phyloP scores from a whole-genome alignment of 495 filamentous ascomycete genomes.

The Xylaria curta region DNA sequence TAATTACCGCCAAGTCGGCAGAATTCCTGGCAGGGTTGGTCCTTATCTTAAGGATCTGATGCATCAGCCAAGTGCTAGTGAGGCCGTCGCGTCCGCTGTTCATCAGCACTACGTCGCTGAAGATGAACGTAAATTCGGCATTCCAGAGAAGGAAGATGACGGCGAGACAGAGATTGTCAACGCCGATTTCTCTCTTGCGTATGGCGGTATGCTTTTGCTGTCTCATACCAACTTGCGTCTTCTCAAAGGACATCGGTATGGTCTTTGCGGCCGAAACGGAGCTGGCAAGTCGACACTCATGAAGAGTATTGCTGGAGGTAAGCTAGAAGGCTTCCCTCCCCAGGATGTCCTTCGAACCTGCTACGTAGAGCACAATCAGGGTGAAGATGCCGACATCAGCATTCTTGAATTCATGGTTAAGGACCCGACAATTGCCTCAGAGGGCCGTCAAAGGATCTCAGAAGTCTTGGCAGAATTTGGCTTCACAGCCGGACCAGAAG shows the following conservation, averaged over 20 bases:
- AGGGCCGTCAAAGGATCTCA: slow-evolving; percentile 79
- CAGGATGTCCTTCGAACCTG: slow-evolving; percentile 91
- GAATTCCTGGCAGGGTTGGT: slow-evolving; percentile 67
- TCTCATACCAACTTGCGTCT: slow-evolving; percentile 95
- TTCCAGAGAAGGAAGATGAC: slow-evolving; percentile 83
- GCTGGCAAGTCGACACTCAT: slow-evolving; percentile 98
- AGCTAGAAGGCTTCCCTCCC: slow-evolving; percentile 95
- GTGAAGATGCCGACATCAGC: slow-evolving; percentile 92
- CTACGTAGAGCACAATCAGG: slow-evolving; percentile 99
- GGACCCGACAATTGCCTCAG: slow-evolving; percentile 78
- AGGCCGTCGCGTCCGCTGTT: slow-evolving; percentile 67
- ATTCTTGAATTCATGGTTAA: slow-evolving; percentile 90
- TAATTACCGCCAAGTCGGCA: slow-evolving; percentile 78
- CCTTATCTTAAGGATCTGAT: slow-evolving; percentile 81
- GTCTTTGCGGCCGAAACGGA: slow-evolving; percentile 94
- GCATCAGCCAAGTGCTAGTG: slow-evolving; percentile 57
- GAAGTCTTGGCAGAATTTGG: slow-evolving; percentile 87
- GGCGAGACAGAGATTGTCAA: slow-evolving; percentile 93
- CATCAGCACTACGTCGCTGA: slow-evolving; percentile 77
- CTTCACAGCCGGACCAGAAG: slow-evolving; percentile 88
- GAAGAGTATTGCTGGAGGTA: slow-evolving; percentile 92
- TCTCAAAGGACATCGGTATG: slow-evolving; percentile 95
- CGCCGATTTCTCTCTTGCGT: slow-evolving; percentile 95
- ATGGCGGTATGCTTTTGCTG: slow-evolving; percentile 97
- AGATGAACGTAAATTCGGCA: slow-evolving; percentile 84